Percentiles rank a stretch among this genome's conserved stretches.
phyloP scores from a whole-genome alignment of 2,329 filamentous ascomycete genomes.

The Aureobasidium sp. region DNA sequence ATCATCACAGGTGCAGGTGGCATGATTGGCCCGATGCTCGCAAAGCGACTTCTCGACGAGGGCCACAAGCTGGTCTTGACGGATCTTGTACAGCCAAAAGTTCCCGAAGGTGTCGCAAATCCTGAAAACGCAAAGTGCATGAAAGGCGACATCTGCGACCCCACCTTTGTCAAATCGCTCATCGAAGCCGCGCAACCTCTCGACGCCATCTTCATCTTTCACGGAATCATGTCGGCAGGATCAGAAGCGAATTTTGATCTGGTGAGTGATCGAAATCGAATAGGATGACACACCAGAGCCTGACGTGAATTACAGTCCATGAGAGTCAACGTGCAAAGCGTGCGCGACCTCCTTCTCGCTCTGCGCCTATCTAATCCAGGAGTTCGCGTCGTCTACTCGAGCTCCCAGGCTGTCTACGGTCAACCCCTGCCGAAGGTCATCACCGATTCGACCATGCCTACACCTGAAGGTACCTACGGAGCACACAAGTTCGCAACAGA shows the following conservation, averaged over 20 bases:
- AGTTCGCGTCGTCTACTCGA: background rate
- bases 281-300: background rate
- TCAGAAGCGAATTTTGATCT: background rate
- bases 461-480: background rate
- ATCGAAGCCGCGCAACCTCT: background rate
- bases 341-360: background rate
- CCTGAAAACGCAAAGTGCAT: background rate
- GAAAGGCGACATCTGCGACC: background rate
- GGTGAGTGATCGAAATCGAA: background rate
- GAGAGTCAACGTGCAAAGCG: background rate
- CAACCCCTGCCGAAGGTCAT: background rate
- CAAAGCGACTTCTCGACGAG: background rate
- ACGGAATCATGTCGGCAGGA: background rate
- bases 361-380: background rate
- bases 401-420: background rate
- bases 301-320: background rate
- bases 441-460: background rate
- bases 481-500: background rate
- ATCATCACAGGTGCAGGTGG: background rate
- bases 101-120: background rate
- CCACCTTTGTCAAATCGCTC: background rate
- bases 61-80: background rate
- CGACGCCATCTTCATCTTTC: background rate
- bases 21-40: background rate
- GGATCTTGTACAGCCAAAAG: background rate